Base-by-base conservation (phyloP, 495 filamentous ascomycete species). In the Penicillium alfredii region DNA sequence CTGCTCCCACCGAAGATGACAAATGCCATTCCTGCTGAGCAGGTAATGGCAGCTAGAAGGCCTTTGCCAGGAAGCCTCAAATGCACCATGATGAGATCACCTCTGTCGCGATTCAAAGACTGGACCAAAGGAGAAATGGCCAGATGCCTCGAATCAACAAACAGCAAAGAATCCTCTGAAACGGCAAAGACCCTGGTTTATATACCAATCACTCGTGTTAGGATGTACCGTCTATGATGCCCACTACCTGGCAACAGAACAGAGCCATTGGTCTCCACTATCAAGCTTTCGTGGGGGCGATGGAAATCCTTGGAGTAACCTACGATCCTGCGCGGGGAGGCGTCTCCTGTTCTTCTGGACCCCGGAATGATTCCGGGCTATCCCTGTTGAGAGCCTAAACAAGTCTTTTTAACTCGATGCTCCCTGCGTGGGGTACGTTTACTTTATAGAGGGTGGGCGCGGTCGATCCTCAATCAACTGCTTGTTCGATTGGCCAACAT, bases 1-100 rank as follows among this genome's bases (percentile, higher is more conserved):
- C n/a, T n/a, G n/a, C n/a, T n/a, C n/a, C n/a, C n/a, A 38, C 44
- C 44, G 29, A 47, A 47, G 13, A 47, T 36, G 16, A 47, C 33
- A 25, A 47, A 47, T 14, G 38, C 44, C 44, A 47, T 42, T 8
- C 44, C 44, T 4, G 44, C 18, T 2, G 44, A 47, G 21, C 22
- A 36, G 33, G 44, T 35, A 14, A 47, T 42, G 10, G 18, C 44
- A n/a, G 39, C 10, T 9, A 47, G 24, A 10, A 47, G 44, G 6
- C 38, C 28, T 26, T 25, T 35, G 1, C 44, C 44, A 11, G 28
- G 22, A 6, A 47, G 38, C 4, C 44, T 29, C 3, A 42, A 21
- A 19, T 42, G 42, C 4, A 27, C 32, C 44, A 47, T 47, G 10
- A 4, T 29, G 29, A 28, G 3, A n/a, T n/a, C n/a, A n/a, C n/a